Percentiles rank a stretch among this genome's conserved stretches.
These are phyloP conservation scores for Mucor plumbeus DNA, from an alignment of 371 early-diverging fungal genomes.

Conservation along the genomic window DNA sequence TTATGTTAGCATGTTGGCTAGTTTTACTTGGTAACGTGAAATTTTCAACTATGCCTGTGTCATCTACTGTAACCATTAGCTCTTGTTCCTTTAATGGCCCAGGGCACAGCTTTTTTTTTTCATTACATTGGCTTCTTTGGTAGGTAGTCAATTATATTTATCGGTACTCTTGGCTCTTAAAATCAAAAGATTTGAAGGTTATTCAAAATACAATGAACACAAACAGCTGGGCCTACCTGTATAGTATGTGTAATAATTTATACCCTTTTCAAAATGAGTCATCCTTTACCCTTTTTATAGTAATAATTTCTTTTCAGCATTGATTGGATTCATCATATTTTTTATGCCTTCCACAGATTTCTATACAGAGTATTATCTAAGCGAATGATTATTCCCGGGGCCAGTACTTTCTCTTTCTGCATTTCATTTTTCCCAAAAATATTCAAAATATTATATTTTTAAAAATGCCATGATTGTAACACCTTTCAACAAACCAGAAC, in stretches of 20 bases:
- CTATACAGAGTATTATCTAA: slow-evolving; percentile 54
- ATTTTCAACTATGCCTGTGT: slow-evolving; percentile 34
- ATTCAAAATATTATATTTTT: slow-evolving; percentile 27
- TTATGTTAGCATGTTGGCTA: slow-evolving; percentile 44
- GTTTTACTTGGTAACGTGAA: slow-evolving; percentile 35
- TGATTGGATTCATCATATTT: slow-evolving; percentile 54
- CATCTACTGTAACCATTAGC: slow-evolving; percentile 45
- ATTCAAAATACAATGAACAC: slow-evolving; percentile 59
- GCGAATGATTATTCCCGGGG: slow-evolving; percentile 55
- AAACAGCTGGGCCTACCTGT: slow-evolving; percentile 60
- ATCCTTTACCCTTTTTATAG: slow-evolving; percentile 24
- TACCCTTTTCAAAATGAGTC: neutral
- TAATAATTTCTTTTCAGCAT: slow-evolving; percentile 58
- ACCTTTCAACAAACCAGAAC: neutral
- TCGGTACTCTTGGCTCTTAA: slow-evolving; percentile 22
- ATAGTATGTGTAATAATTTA: slow-evolving; percentile 47
- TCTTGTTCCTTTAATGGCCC: slow-evolving; percentile 36
- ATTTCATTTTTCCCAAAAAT: slow-evolving; percentile 58
- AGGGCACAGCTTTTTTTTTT: slow-evolving; percentile 31
- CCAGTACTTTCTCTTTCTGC: slow-evolving; percentile 53
- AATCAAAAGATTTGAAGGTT: slow-evolving; percentile 49
- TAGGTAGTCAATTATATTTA: slow-evolving; percentile 40
- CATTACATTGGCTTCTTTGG: slow-evolving; percentile 33
- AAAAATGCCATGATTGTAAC: neutral
- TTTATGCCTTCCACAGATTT: slow-evolving; percentile 54